These are phyloP conservation scores for Acer saccharum DNA, from an alignment of 345 rosid genomes.

Conservation along the genomic window DNA sequence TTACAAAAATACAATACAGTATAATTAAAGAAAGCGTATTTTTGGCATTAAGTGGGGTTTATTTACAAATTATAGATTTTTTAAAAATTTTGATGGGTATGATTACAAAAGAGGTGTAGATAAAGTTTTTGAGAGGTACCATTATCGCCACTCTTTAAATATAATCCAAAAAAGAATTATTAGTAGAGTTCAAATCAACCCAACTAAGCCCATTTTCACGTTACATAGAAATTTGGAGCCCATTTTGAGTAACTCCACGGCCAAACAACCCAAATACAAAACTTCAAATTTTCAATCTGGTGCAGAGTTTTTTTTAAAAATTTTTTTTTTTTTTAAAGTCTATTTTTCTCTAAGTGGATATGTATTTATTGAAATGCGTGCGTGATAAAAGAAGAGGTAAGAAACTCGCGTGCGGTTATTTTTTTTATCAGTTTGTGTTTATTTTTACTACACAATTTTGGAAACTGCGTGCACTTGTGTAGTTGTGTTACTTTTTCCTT, in stretches of 20 bases:
- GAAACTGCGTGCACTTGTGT: background rate
- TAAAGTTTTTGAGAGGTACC: too few species aligned
- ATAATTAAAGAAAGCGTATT: too few species aligned
- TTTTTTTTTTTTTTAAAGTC: background rate
- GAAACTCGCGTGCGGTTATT: constrained; percentile 14
- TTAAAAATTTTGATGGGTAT: too few species aligned
- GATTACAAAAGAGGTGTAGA: too few species aligned
- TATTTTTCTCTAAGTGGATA: background rate
- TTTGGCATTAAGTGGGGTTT: too few species aligned
- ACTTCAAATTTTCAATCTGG: background rate
- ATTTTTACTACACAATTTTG: background rate
- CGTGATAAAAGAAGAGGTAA: background rate
- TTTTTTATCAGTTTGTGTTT: background rate
- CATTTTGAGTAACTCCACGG: background rate
- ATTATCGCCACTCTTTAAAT: too few species aligned
- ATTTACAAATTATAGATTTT: too few species aligned
- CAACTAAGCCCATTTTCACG: too few species aligned
- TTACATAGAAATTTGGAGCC: background rate
- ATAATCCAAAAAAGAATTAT: too few species aligned
- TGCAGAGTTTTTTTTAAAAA: background rate
- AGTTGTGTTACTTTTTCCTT: background rate
- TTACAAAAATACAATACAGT: too few species aligned
- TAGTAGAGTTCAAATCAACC: too few species aligned
- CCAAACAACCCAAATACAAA: background rate
- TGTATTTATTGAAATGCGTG: background rate